Conservation (phyloP, 2,329 filamentous ascomycete species). For the Xylaria sp. region DNA sequence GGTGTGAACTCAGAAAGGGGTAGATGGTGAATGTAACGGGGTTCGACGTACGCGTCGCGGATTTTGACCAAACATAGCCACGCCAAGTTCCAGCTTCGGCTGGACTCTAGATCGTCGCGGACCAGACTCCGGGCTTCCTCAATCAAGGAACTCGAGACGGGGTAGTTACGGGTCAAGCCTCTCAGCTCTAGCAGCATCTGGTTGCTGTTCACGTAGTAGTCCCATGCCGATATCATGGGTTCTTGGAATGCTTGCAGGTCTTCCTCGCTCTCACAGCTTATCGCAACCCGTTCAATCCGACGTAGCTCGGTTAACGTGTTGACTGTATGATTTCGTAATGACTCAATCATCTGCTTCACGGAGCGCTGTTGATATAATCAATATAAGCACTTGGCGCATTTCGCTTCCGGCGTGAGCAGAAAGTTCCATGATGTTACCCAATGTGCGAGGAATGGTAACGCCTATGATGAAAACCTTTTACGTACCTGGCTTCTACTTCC, state of each 20-base stretch:
- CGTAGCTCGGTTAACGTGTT: slow-evolving; percentile 79
- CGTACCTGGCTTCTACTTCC: slow-evolving; percentile 27
- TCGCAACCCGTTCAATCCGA: slow-evolving; percentile 74
- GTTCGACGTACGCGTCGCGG: slow-evolving; percentile 65
- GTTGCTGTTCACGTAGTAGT: slow-evolving; percentile 76
- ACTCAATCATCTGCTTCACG: slow-evolving; percentile 66
- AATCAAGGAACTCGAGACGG: slow-evolving; percentile 72
- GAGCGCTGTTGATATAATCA: slow-evolving; percentile 46
- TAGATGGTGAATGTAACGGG: not conserved
- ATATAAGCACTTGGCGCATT: slow-evolving; percentile 9
- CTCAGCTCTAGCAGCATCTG: slow-evolving; percentile 76
- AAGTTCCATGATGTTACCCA: not conserved
- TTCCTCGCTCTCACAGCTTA: slow-evolving; percentile 65
- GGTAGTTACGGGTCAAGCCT: slow-evolving; percentile 72
- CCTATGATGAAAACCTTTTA: not conserved
- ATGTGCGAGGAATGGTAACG: not conserved
- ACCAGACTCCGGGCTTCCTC: slow-evolving; percentile 73
- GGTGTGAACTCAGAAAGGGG: not conserved
- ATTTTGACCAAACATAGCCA: slow-evolving; percentile 78
- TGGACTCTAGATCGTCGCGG: slow-evolving; percentile 70
- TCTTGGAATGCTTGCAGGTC: slow-evolving; percentile 67
- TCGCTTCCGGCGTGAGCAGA: slow-evolving; percentile 1
- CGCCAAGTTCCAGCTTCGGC: slow-evolving; percentile 79
- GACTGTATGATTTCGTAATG: slow-evolving; percentile 72
- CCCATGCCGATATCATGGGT: slow-evolving; percentile 77